phyloP scores from a whole-genome alignment of 148 eudicot genomes.

The Rhododendron mucronatum region DNA sequence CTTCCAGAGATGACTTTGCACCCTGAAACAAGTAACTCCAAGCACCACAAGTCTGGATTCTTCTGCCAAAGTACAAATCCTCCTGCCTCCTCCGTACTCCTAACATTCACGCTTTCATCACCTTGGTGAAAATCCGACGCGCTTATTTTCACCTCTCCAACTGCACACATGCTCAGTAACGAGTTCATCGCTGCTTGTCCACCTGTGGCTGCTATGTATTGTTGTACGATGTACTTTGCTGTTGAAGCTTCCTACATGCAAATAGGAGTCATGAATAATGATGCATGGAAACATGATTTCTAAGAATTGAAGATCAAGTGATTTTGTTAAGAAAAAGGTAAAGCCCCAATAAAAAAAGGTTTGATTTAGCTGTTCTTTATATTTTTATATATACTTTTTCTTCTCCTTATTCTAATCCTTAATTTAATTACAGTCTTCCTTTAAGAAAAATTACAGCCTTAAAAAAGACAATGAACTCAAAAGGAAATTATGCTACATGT shows the following conservation, averaged over 20 bases:
- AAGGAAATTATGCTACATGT: too few species aligned
- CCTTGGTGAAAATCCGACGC: constrained; percentile 76
- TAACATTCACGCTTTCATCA: constrained; percentile 50
- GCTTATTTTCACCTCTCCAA: constrained; percentile 68
- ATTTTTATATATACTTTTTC: not conserved
- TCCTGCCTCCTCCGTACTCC: constrained; percentile 59
- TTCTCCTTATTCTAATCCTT: not conserved
- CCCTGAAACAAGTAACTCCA: constrained; percentile 78
- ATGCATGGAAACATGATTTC: not conserved
- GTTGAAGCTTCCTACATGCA: constrained; percentile 88
- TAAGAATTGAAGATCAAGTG: not conserved
- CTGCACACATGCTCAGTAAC: constrained; percentile 79
- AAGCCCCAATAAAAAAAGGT: not conserved
- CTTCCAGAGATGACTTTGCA: constrained; percentile 92
- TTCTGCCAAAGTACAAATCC: constrained; percentile 94
- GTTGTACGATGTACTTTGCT: constrained; percentile 87
- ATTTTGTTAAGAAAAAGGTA: not conserved
- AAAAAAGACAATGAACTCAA: too few species aligned
- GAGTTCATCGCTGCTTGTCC: constrained; percentile 64
- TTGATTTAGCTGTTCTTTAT: not conserved
- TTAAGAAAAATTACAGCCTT: not conserved
- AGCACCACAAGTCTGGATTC: constrained; percentile 76
- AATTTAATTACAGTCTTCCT: too few species aligned
- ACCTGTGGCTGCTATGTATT: constrained; percentile 92
- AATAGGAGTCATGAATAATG: not conserved